A percentile compares a stretch with the other conserved stretches of the same genome.
Evolutionary conservation across 371 early-diverging fungal species (phyloP).

Genomic region (Lichtheimia ramosa): DNA sequence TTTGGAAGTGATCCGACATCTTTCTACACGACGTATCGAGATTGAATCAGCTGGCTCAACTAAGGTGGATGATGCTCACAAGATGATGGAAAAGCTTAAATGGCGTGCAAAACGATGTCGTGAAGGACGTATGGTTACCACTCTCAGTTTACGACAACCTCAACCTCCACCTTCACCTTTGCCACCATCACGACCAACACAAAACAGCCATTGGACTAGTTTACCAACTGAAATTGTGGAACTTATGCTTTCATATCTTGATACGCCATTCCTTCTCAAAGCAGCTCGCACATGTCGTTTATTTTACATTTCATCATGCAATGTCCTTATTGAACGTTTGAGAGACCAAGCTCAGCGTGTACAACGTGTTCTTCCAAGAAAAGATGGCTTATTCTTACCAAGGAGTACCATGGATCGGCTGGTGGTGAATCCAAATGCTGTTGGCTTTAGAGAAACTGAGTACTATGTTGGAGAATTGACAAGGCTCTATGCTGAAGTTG

Average conservation of each 20-base stretch:
- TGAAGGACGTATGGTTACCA: conserved; percentile 15
- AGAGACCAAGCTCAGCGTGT: conserved; percentile 10
- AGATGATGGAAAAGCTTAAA: conserved; percentile 25
- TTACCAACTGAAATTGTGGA: conserved; percentile 35
- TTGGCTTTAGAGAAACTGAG: too few relatives aligned
- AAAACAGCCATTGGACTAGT: conserved; percentile 2
- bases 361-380: conserved; percentile 20
- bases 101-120: conserved; percentile 29
- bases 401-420: too few relatives aligned
- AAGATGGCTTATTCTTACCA: neutral
- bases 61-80: conserved; percentile 14
- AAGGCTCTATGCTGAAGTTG: too few relatives aligned
- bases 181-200: neutral
- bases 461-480: too few relatives aligned
- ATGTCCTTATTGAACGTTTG: conserved; percentile 22
- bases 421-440: too few relatives aligned
- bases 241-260: conserved; percentile 22
- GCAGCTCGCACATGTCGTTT: conserved; percentile 20
- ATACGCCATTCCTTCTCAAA: conserved; percentile 18
- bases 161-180: neutral
- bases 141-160: conserved; percentile 1
- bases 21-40: conserved; percentile 19
- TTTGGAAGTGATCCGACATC: conserved; percentile 17
- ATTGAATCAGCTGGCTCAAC: conserved; percentile 22
- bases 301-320: conserved; percentile 31